Percentiles rank a stretch among this genome's conserved stretches.
Evolutionary conservation across 805 yeast genomes (phyloP).

Genomic region (Kodamaea restingae): DNA sequence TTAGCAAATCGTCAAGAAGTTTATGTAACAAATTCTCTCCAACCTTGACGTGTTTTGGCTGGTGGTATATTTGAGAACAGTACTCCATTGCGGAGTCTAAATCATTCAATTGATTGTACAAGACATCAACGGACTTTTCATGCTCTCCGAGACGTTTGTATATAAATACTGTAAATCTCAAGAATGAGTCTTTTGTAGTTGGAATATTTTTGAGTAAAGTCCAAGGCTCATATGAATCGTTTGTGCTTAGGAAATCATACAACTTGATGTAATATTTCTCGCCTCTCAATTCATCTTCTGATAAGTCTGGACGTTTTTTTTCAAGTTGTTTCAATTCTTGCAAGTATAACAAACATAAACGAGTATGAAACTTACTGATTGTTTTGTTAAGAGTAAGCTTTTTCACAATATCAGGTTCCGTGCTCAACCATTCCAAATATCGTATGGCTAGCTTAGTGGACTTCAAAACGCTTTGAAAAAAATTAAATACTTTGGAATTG

Average conservation of each 20-base stretch:
- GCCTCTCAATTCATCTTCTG: slow-evolving; percentile 11
- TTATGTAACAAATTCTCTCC: slow-evolving; percentile 48
- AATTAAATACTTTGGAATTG: slow-evolving; percentile 49
- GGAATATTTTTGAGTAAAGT: slow-evolving; percentile 32
- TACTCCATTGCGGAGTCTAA: slow-evolving; percentile 56
- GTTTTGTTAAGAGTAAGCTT: slow-evolving; percentile 13
- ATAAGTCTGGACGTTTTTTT: slow-evolving; percentile 7
- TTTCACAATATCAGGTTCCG: slow-evolving; percentile 32
- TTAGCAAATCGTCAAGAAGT: slow-evolving; percentile 46
- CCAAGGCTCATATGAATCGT: slow-evolving; percentile 35
- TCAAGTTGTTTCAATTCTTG: slow-evolving; percentile 17
- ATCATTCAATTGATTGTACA: slow-evolving; percentile 55
- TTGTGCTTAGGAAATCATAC: slow-evolving; percentile 27
- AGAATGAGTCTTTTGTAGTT: slow-evolving; percentile 25
- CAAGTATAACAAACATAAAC: slow-evolving; percentile 31
- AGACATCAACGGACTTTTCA: slow-evolving; percentile 56
- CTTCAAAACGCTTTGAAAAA: slow-evolving; percentile 30
- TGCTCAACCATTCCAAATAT: slow-evolving; percentile 46
- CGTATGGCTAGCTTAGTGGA: slow-evolving; percentile 23
- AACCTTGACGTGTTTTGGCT: slow-evolving; percentile 24
- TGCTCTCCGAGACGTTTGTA: slow-evolving; percentile 58
- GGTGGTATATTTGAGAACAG: slow-evolving; percentile 46
- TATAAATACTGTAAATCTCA: slow-evolving; percentile 53
- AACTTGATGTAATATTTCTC: slow-evolving; percentile 28
- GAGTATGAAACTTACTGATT: slow-evolving; percentile 31